Conservation (phyloP, 805 yeast species). For the Yarrowia keelungensis region DNA sequence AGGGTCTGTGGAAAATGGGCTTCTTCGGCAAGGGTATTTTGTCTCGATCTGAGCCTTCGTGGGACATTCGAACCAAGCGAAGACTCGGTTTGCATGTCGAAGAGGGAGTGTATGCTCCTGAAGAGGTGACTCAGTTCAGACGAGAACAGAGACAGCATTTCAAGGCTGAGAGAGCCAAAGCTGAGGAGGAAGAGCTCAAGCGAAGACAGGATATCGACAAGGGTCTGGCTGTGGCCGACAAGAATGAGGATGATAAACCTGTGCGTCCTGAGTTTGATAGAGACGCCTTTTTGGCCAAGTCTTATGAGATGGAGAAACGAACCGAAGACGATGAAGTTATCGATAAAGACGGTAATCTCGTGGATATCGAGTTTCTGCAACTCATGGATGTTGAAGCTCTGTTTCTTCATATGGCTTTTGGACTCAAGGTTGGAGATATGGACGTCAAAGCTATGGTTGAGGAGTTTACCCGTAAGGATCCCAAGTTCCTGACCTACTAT, state of each 20-base stretch:
- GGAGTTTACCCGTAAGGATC: constrained; percentile 43
- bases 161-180: constrained; percentile 68
- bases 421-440: constrained; percentile 49
- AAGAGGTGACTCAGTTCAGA: constrained; percentile 77
- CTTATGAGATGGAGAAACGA: constrained; percentile 43
- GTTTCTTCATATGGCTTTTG: constrained; percentile 67
- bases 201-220: constrained; percentile 52
- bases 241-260: constrained; percentile 44
- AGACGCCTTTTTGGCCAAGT: constrained; percentile 12
- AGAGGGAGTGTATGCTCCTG: constrained; percentile 57
- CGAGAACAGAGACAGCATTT: constrained; percentile 74
- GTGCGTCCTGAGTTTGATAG: constrained; percentile 28
- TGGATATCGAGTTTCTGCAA: constrained; percentile 59
- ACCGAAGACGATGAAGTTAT: constrained; percentile 52
- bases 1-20: constrained; percentile 77
- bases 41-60: constrained; percentile 91
- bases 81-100: constrained; percentile 58
- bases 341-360: constrained; percentile 45
- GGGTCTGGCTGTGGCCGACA: constrained; percentile 44
- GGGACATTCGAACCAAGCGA: constrained; percentile 71
- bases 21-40: constrained; percentile 93
- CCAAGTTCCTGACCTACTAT: constrained; percentile 61
- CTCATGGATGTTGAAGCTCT: constrained; percentile 77
- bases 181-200: constrained; percentile 60
- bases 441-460: constrained; percentile 47